phyloP scores from a whole-genome alignment of 345 rosid species.

The Populus alba region DNA sequence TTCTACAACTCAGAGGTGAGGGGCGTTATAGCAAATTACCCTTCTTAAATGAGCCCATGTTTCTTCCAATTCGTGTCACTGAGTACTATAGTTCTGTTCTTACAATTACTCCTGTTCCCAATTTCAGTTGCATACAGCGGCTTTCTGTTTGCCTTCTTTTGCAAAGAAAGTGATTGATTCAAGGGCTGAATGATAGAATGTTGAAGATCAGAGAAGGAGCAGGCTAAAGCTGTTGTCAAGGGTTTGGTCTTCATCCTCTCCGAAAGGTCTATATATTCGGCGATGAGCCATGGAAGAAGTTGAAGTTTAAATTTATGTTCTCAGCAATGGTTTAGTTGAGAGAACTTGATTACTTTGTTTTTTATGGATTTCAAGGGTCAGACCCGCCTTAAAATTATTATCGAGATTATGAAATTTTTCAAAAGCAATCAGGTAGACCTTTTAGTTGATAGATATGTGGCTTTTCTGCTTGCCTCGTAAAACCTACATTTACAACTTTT shows the following conservation, averaged over 20 bases:
- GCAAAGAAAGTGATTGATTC: constrained; percentile 85
- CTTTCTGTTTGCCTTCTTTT: constrained; percentile 89
- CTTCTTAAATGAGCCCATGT: not conserved
- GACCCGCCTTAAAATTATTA: not conserved
- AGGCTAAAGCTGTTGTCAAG: constrained; percentile 5
- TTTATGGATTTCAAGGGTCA: constrained; percentile 8
- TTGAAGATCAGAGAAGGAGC: constrained; percentile 9
- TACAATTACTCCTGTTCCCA: not conserved
- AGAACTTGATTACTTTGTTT: constrained; percentile 6
- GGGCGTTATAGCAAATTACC: not conserved
- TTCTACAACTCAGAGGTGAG: constrained; percentile 83
- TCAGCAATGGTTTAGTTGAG: not conserved
- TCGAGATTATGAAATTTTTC: constrained; percentile 18
- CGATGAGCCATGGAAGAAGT: constrained; percentile 25
- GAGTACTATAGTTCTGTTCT: not conserved
- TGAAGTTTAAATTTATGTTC: constrained; percentile 11
- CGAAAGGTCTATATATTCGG: constrained; percentile 1
- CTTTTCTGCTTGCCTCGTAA: not conserved
- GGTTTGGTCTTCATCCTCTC: constrained; percentile 1
- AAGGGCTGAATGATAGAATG: constrained; percentile 33
- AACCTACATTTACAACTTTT: not conserved
- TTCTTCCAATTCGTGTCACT: not conserved
- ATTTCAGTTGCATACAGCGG: constrained; percentile 83
- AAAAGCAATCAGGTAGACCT: not conserved
- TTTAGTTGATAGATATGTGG: not conserved